Base-by-base conservation (phyloP, 306 rosid genomes). In the Quercus rubra region DNA sequence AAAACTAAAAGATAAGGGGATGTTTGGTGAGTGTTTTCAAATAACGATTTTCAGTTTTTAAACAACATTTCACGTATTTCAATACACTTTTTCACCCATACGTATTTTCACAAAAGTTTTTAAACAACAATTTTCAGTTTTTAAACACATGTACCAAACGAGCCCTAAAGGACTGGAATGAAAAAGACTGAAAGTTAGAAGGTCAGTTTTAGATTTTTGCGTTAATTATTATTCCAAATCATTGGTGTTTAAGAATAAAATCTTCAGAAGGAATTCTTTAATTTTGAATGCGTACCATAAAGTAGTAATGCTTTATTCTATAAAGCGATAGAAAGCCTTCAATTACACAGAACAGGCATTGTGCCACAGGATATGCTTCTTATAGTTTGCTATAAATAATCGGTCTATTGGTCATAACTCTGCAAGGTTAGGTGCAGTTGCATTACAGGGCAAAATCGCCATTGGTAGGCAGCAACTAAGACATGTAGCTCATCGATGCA, bases 381-480 rank as follows among this genome's bases (percentile, higher is more conserved):
- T 21, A 15, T 46, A 72, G 28, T 20, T 4, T 15, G 25, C 76
- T 46, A 78, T 83, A 81, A 81, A 83, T 71, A 72, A 18, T 31
- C 5, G 49, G 9, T 17, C 49, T 66, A 20, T 7, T 17, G 23
- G 49, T 43, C 12, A 30, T 6, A 1, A 6, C 23, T 66, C 49
- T 15, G 15, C 71, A 66, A 38, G 18, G 55, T 56, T 35, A 77
- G 78, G 80, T 83, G 89, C 75, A 80, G 75, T 14, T 83, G 90
- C 73, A 89, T 91, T 81, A 85, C 92, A 82, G 93, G 92, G 92
- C 77, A 84, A 86, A 51, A 58, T 79, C 84, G 88, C 84, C 70
- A 83, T 86, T 88, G 97, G 92, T 92, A 86, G 90, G 68, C 74
- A 76, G 77, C 78, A 86, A 89, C 83, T 76, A 33, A 66, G 56